Evolutionary conservation across 805 yeast genomes (phyloP).

Genomic region (Suhomyces faveliae): DNA sequence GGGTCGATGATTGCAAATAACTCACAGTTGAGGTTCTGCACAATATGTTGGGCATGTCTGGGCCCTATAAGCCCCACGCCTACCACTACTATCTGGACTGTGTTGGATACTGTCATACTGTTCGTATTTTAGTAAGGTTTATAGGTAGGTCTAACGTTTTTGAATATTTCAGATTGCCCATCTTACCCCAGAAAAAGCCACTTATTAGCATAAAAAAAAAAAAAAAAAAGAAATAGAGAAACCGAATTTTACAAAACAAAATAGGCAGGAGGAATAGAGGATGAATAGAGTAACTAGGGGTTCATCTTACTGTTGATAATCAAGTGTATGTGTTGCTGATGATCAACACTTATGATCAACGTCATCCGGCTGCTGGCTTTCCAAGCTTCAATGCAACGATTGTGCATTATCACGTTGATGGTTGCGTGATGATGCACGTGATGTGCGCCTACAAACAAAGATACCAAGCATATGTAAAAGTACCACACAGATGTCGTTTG

Average conservation of each 20-base stretch:
- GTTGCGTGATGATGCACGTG: neutral
- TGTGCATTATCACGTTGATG: neutral
- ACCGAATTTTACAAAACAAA: neutral
- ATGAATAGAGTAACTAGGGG: neutral
- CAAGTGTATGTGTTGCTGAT: too few species aligned
- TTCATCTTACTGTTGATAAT: neutral
- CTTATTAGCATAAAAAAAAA: neutral
- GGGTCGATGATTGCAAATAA: constrained; percentile 28
- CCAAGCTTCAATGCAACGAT: too few species aligned
- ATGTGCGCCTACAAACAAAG: neutral
- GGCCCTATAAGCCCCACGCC: constrained; percentile 32
- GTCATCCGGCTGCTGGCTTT: too few species aligned
- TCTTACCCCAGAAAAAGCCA: neutral
- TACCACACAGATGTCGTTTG: constrained; percentile 37
- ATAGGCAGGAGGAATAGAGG: neutral
- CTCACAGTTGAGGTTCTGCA: constrained; percentile 17
- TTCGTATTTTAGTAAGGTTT: neutral
- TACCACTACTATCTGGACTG: constrained; percentile 15
- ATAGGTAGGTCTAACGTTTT: neutral
- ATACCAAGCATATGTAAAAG: neutral
- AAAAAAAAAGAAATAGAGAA: neutral
- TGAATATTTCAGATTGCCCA: neutral
- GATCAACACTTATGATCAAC: too few species aligned
- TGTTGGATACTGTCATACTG: constrained; percentile 11
- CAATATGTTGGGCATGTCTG: constrained; percentile 24